Percentiles rank a stretch among this genome's conserved stretches.
Evolutionary conservation across 495 filamentous ascomycete species (phyloP).

Genomic region (Hypoxylon rickii): DNA sequence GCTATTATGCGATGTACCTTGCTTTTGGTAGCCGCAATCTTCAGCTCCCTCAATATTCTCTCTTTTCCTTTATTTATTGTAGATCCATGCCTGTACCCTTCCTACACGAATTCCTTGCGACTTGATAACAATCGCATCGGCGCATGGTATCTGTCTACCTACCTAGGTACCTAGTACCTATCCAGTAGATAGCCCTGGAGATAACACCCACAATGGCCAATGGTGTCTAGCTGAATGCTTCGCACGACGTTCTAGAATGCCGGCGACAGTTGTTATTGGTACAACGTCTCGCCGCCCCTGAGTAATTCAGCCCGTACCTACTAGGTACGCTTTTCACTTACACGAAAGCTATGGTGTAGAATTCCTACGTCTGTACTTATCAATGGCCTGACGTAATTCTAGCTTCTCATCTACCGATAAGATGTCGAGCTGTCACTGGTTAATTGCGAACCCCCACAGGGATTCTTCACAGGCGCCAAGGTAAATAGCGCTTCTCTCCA

Average conservation of each 20-base stretch:
- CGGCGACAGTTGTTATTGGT: background rate
- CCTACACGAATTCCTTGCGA: no score
- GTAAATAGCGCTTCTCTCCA: slow-evolving; percentile 16
- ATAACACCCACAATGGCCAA: no score
- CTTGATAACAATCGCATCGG: slow-evolving; percentile 20
- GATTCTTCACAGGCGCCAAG: slow-evolving; percentile 21
- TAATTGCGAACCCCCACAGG: slow-evolving; percentile 10
- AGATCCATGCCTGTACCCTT: no score
- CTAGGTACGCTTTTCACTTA: background rate
- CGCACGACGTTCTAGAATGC: slow-evolving; percentile 22
- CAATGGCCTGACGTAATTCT: slow-evolving; percentile 39
- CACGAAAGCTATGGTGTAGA: slow-evolving; percentile 3
- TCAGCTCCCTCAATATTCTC: background rate
- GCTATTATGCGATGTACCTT: slow-evolving; percentile 13
- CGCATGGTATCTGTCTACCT: no score
- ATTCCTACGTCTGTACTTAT: slow-evolving; percentile 15
- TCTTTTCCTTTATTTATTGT: no score
- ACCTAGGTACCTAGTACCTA: no score
- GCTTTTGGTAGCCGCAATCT: slow-evolving; percentile 12
- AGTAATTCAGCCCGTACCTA: slow-evolving; percentile 32
- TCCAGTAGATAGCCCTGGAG: no score
- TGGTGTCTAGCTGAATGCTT: slow-evolving; percentile 4
- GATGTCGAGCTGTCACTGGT: slow-evolving; percentile 32
- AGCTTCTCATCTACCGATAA: slow-evolving; percentile 38
- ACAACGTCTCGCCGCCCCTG: slow-evolving; percentile 3